Conservation (phyloP, 1,139 yeast genomes). For the Geotrichum aggregatum region DNA sequence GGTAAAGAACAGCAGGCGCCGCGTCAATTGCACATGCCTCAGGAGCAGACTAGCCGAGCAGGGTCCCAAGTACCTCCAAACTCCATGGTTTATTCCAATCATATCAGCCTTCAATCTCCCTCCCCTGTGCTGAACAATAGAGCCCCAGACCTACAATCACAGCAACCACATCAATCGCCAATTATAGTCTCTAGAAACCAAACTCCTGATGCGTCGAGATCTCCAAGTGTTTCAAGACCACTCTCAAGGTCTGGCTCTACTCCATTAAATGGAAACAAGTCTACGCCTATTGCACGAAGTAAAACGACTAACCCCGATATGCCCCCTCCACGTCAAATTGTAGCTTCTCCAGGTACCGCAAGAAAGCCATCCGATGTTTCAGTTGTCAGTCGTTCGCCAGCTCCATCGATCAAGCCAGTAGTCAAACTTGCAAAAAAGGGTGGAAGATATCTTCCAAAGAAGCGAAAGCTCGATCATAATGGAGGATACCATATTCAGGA, state of each 20-base stretch:
- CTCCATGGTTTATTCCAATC: constrained; percentile 3
- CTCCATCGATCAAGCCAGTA: constrained; percentile 21
- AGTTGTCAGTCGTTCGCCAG: background rate
- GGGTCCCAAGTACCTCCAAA: constrained; percentile 10
- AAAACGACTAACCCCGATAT: constrained; percentile 11
- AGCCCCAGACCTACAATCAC: background rate
- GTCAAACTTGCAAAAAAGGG: constrained; percentile 25
- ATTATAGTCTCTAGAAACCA: constrained; percentile 3
- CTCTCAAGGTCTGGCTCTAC: background rate
- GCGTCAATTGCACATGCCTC: constrained; percentile 5
- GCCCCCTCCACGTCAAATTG: constrained; percentile 19
- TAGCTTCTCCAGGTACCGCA: constrained; percentile 8
- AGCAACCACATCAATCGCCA: constrained; percentile 13
- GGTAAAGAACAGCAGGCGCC: constrained; percentile 11
- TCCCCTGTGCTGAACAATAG: constrained; percentile 3
- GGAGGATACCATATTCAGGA: constrained; percentile 71
- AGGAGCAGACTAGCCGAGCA: constrained; percentile 7
- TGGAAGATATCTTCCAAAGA: constrained; percentile 60
- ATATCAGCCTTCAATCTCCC: constrained; percentile 3
- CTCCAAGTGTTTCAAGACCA: constrained; percentile 3
- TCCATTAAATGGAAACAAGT: background rate
- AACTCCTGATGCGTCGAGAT: constrained; percentile 7
- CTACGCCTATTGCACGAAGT: background rate
- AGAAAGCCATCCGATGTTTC: constrained; percentile 3
- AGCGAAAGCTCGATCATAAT: constrained; percentile 49